Percentiles rank a stretch among this genome's conserved stretches.
phyloP scores from a whole-genome alignment of 169 alveolate genomes.

The Plasmodium gonderi region DNA sequence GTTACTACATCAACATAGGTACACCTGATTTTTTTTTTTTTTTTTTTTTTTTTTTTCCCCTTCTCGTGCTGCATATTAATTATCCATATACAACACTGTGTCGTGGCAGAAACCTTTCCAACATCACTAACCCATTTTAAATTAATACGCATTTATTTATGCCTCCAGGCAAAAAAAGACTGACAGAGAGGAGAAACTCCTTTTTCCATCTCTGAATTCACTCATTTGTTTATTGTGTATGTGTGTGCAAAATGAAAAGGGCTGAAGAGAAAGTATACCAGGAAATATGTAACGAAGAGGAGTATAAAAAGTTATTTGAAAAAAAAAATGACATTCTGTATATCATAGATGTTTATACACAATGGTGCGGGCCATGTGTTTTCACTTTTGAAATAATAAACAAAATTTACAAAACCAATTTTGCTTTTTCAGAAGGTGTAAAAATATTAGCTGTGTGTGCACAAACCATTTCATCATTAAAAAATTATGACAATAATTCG shows the following conservation, averaged over 20 bases:
- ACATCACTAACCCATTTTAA: no score
- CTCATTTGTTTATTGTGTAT: not conserved
- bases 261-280: conserved; percentile 52
- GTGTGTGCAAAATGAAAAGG: conserved; percentile 47
- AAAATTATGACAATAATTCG: conserved; percentile 69
- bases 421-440: conserved; percentile 43
- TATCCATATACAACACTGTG: no score
- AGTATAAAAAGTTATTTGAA: conserved; percentile 57
- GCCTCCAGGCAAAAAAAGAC: no score
- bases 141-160: no score
- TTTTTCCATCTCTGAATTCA: no score
- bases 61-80: not conserved
- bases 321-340: conserved; percentile 69
- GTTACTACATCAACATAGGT: not conserved
- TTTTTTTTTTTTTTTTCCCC: not conserved
- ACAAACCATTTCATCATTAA: conserved; percentile 44
- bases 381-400: conserved; percentile 72
- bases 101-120: no score
- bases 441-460: conserved; percentile 73
- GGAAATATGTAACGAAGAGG: conserved; percentile 63
- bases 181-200: no score
- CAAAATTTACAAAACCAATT: conserved; percentile 57
- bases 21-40: not conserved
- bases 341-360: conserved; percentile 65
- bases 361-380: conserved; percentile 75